Conservation (phyloP, 2,329 filamentous ascomycete species). For the Gnomoniopsis smithogilvyi region DNA sequence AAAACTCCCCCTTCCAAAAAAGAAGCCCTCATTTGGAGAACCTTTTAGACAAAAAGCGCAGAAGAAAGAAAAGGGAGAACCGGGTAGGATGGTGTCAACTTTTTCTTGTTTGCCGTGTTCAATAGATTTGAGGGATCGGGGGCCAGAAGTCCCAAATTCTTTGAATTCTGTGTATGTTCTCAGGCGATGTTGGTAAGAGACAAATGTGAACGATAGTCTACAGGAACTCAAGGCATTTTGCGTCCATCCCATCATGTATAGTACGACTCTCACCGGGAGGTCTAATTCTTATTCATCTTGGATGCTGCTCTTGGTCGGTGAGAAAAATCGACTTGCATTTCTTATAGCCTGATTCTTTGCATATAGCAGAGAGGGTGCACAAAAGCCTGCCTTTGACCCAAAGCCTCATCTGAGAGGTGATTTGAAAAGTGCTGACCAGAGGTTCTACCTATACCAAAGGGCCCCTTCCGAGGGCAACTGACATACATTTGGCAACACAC, state of each 20-base stretch:
- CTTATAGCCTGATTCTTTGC: too few relatives aligned
- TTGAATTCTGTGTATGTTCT: not conserved
- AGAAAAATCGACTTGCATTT: not conserved
- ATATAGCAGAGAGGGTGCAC: not conserved
- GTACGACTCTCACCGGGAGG: not conserved
- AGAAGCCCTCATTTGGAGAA: too few relatives aligned
- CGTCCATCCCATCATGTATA: not conserved
- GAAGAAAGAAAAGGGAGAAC: constrained; percentile 1
- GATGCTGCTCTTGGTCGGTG: not conserved
- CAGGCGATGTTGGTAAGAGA: not conserved
- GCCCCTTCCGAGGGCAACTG: too few relatives aligned
- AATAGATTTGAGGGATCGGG: not conserved
- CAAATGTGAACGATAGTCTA: not conserved
- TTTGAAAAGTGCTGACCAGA: too few relatives aligned
- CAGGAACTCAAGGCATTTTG: not conserved
- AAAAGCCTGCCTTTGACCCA: too few relatives aligned
- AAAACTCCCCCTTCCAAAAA: not conserved
- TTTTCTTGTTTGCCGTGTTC: not conserved
- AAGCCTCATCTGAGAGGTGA: too few relatives aligned
- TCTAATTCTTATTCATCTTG: not conserved
- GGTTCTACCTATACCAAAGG: too few relatives aligned
- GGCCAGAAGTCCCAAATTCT: not conserved
- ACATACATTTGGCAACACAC: too few relatives aligned
- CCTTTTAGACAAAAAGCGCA: constrained; percentile 7
- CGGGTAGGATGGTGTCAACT: constrained; percentile 9